These are phyloP conservation scores for Ehretia macrophylla DNA, from an alignment of 257 asterid species.

Conservation along the genomic window DNA sequence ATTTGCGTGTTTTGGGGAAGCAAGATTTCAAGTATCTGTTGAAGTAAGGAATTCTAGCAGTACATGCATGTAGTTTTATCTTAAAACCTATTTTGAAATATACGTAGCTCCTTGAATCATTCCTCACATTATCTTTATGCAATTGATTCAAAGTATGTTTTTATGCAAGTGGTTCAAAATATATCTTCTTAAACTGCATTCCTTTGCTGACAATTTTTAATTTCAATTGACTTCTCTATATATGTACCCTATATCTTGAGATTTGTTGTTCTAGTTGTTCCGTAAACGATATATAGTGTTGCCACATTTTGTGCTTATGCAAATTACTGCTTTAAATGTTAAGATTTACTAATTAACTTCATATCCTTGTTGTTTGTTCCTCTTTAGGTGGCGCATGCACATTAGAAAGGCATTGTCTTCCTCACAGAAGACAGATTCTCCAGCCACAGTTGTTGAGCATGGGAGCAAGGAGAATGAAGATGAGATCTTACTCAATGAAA, in stretches of 20 bases:
- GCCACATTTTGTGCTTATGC: too few species aligned
- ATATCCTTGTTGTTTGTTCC: not conserved
- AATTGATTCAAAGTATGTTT: too few species aligned
- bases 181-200: too few species aligned
- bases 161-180: too few species aligned
- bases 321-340: too few species aligned
- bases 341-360: not conserved
- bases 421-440: constrained; percentile 41
- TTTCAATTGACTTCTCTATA: too few species aligned
- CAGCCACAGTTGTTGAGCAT: constrained; percentile 32
- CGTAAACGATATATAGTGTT: too few species aligned
- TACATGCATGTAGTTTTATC: constrained; percentile 1
- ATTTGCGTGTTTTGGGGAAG: constrained; percentile 79
- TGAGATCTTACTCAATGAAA: constrained; percentile 62
- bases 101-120: too few species aligned
- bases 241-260: too few species aligned
- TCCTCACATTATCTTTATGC: too few species aligned
- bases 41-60: constrained; percentile 45
- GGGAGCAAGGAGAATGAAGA: constrained; percentile 59
- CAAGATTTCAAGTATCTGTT: constrained; percentile 85
- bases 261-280: too few species aligned
- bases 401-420: constrained; percentile 81
- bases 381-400: constrained; percentile 74
- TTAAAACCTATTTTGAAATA: not conserved
- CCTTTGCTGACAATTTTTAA: too few species aligned